phyloP scores from a whole-genome alignment of 495 filamentous ascomycete genomes.

The Astrocystis sublimbata region DNA sequence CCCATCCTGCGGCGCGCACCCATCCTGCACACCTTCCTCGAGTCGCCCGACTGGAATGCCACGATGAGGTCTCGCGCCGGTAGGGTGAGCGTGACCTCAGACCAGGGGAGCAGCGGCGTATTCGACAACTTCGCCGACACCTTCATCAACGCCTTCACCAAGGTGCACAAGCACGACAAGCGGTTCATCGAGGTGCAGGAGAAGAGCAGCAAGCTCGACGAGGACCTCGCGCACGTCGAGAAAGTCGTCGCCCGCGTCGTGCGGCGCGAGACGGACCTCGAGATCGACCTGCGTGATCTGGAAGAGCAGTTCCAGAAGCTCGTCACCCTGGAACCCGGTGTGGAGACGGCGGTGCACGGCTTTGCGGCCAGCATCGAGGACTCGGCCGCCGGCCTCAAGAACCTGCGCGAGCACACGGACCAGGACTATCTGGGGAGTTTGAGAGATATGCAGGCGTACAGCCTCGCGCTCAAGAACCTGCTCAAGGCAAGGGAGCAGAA shows the following conservation, averaged over 20 bases:
- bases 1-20: constrained; percentile 82
- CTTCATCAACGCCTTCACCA: constrained; percentile 97
- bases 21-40: constrained; percentile 85
- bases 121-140: constrained; percentile 93
- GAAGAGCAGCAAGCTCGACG: constrained; percentile 91
- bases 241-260: constrained; percentile 90
- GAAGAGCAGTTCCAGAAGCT: constrained; percentile 93
- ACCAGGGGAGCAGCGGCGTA: constrained; percentile 58
- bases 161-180: constrained; percentile 91
- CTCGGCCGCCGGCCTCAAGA: constrained; percentile 70
- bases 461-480: constrained; percentile 75
- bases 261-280: constrained; percentile 83
- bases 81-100: constrained; percentile 56
- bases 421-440: constrained; percentile 91
- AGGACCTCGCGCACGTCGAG: constrained; percentile 89
- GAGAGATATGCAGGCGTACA: constrained; percentile 92
- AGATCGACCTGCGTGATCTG: constrained; percentile 84
- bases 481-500: constrained; percentile 96
- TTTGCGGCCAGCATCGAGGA: constrained; percentile 87
- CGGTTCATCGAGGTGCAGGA: constrained; percentile 94
- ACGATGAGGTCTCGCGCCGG: constrained; percentile 78
- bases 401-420: constrained; percentile 87
- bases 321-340: constrained; percentile 82
- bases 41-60: constrained; percentile 92
- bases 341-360: constrained; percentile 73